phyloP scores from a whole-genome alignment of 139 green algal species.

The Protoeuglena noctilucae region DNA sequence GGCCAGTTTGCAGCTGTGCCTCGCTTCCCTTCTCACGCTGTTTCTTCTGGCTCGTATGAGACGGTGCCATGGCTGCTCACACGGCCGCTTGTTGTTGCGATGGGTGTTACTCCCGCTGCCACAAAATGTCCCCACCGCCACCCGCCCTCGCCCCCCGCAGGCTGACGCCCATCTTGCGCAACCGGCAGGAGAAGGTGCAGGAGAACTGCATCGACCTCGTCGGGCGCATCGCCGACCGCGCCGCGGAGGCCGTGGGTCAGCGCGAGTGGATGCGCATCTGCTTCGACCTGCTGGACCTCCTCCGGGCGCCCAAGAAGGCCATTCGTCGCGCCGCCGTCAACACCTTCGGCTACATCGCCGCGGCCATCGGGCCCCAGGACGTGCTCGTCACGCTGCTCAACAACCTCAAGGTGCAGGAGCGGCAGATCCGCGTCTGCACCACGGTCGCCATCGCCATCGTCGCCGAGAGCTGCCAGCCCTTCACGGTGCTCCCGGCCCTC shows the following conservation, averaged over 20 bases:
- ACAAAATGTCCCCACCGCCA: too few relatives aligned
- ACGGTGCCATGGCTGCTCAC: too few relatives aligned
- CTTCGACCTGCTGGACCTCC: constrained; percentile 98
- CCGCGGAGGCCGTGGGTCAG: constrained; percentile 81
- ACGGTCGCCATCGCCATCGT: constrained; percentile 99
- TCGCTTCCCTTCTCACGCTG: too few relatives aligned
- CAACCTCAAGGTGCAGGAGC: constrained; percentile 99
- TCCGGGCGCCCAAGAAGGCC: constrained; percentile 86
- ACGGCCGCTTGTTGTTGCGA: too few relatives aligned
- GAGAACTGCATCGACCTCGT: constrained; percentile 97
- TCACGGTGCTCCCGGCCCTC: constrained; percentile 96
- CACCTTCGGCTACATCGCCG: constrained; percentile 99
- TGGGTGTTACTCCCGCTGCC: too few relatives aligned
- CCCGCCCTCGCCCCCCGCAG: too few relatives aligned
- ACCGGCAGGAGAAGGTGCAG: constrained; percentile 77
- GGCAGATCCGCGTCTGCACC: constrained; percentile 96
- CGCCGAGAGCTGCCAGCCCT: constrained; percentile 92
- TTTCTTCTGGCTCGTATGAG: too few relatives aligned
- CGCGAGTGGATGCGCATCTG: constrained; percentile 99
- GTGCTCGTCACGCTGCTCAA: constrained; percentile 97
- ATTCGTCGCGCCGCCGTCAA: constrained; percentile 93
- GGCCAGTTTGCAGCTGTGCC: too few relatives aligned
- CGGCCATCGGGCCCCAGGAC: constrained; percentile 92
- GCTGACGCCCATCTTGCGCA: constrained; percentile 96
- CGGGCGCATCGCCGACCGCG: constrained; percentile 89